Conservation (phyloP, 2,329 filamentous ascomycete species). For the Penicillium sp. region DNA sequence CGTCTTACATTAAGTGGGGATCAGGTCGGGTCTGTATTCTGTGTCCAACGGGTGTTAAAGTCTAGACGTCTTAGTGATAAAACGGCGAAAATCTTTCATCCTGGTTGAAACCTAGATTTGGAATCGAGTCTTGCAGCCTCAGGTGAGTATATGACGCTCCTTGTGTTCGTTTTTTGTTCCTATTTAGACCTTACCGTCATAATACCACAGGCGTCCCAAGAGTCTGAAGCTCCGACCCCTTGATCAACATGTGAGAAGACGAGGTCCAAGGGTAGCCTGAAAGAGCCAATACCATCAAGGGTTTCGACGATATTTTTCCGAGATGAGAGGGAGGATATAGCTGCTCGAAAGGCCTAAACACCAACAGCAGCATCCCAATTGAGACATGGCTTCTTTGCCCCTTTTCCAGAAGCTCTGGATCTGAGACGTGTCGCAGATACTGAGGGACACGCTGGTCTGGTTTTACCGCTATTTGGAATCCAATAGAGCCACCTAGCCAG, state of each 20-base stretch:
- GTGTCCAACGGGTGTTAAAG: constrained; percentile 1
- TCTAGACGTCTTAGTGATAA: constrained; percentile 1
- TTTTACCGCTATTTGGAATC: constrained; percentile 23
- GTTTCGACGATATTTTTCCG: not conserved
- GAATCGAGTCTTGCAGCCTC: constrained; percentile 3
- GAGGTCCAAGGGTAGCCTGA: not conserved
- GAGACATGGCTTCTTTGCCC: constrained; percentile 14
- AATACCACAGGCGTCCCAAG: not conserved
- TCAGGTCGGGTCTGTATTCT: not conserved
- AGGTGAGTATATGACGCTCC: not conserved
- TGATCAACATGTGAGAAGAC: not conserved
- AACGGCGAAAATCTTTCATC: not conserved
- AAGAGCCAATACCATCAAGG: not conserved
- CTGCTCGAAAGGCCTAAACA: constrained; percentile 10
- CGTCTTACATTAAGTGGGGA: not conserved
- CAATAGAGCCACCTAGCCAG: not conserved
- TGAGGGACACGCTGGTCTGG: constrained; percentile 11
- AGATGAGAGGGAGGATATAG: not conserved
- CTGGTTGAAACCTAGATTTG: constrained; percentile 1
- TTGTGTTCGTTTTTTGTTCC: not conserved
- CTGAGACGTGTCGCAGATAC: constrained; percentile 1
- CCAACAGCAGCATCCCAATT: constrained; percentile 18
- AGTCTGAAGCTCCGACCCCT: not conserved
- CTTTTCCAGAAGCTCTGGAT: constrained; percentile 18
- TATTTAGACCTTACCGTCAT: not conserved